A percentile compares a stretch with the other conserved stretches of the same genome.
phyloP scores from a whole-genome alignment of 352 stramenopile species.

The Saprolegnia parasitica region DNA sequence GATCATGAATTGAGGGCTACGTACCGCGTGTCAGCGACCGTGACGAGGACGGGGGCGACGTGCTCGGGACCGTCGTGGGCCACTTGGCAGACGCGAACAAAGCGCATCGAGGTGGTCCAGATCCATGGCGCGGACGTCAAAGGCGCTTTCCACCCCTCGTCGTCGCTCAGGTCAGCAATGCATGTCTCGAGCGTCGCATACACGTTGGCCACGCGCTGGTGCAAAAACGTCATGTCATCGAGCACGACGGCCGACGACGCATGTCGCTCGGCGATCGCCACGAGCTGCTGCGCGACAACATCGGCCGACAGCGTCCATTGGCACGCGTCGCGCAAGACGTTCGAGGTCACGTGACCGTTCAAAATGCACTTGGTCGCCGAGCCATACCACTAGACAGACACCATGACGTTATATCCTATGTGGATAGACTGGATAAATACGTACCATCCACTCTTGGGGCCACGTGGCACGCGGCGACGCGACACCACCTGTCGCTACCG shows the following conservation, averaged over 20 bases:
- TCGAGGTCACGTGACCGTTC: background rate
- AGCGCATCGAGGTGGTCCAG: constrained; percentile 54
- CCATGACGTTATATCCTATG: background rate
- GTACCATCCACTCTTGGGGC: background rate
- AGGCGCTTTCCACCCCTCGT: constrained; percentile 34
- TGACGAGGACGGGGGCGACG: constrained; percentile 49
- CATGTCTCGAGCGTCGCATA: constrained; percentile 52
- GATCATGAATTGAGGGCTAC: background rate
- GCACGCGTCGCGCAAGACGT: background rate
- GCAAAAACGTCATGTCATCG: background rate
- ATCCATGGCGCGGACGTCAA: constrained; percentile 52
- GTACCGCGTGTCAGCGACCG: background rate
- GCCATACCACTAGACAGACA: constrained; percentile 1
- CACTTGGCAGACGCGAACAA: constrained; percentile 50
- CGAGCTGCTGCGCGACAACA: constrained; percentile 3
- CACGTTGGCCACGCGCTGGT: constrained; percentile 50
- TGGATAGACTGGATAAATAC: no score
- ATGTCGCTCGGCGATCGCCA: background rate
- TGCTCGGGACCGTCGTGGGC: constrained; percentile 41
- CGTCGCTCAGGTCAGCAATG: constrained; percentile 31
- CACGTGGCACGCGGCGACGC: background rate
- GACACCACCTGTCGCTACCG: background rate
- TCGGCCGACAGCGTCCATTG: background rate
- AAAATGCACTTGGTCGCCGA: constrained; percentile 19
- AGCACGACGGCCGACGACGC: background rate